Base-by-base conservation (phyloP, 306 rosid genomes). In the Canavalia ensiformis region DNA sequence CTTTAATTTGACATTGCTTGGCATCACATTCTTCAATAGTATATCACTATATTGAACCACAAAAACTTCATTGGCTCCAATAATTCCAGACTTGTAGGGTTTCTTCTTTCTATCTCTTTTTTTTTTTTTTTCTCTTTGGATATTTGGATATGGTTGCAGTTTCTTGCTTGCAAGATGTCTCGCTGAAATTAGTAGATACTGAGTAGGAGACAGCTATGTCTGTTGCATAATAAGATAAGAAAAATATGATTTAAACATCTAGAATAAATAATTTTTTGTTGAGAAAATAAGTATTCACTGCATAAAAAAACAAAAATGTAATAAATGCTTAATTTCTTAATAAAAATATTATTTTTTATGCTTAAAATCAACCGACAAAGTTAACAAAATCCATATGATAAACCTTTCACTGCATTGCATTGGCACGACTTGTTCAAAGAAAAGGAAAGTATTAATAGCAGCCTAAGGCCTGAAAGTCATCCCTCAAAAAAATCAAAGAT, bases 11-110 rank as follows among this genome's bases (percentile, higher is more conserved):
- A 39, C 58, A 58, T 58, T 58, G 30, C 30, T 46, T 75, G 76
- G 76, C 76, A 67, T 74, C 76, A 67, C 76, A 82, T 75, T 82
- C 75, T 74, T 64, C 60, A 81, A 65, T 65, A 65, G 75, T 81
- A 55, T 13, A 39, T 7, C 3, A 18, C 25, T 18, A 2, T 6
- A 6, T 7, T 42, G 25, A 29, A 67, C 59, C 68, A 3, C 31
- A 68, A 55, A 51, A 49, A 69, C 29, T 68, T 30, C 52, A 8
- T 6, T 68, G 58, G 45, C 75, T 67, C 35, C 68, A 42, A 67
- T 8, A 66, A 63, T 47, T 66, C 52, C 34, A 66, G 25, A 50
- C 18, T 28, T 50, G 13, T 50, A 18, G 56, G 56, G 56, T 51
- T 64, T 65, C 60, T 45, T 75, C 56, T 57, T 44, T 62, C 25